phyloP scores from a whole-genome alignment of 352 stramenopile genomes.

The Phytophthora ohioensis region DNA sequence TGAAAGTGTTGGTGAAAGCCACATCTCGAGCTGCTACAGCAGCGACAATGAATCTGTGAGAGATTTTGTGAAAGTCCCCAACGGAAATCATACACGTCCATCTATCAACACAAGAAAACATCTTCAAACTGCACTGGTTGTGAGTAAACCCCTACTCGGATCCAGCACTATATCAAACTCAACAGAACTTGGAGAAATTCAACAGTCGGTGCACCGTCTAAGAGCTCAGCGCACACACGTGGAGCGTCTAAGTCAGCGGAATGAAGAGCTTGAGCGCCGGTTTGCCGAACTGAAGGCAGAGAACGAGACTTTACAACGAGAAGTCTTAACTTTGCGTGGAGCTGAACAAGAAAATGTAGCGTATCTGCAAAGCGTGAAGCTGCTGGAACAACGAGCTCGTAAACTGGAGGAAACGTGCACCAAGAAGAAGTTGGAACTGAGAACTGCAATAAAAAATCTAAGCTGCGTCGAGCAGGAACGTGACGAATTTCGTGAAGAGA shows the following conservation, averaged over 20 bases:
- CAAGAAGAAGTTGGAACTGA: slow-evolving; percentile 41
- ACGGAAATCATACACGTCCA: neutral
- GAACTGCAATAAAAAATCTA: slow-evolving; percentile 27
- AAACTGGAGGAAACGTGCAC: slow-evolving; percentile 50
- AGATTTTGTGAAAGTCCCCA: neutral
- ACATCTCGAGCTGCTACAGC: neutral
- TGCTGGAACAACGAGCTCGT: slow-evolving; percentile 59
- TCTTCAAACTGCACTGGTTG: neutral
- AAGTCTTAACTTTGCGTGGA: slow-evolving; percentile 48
- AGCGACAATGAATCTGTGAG: slow-evolving; percentile 13
- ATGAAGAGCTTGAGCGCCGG: slow-evolving; percentile 49
- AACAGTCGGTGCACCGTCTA: slow-evolving; percentile 62
- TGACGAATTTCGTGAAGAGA: slow-evolving; percentile 41
- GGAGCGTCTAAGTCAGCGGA: slow-evolving; percentile 54
- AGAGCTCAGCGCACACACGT: slow-evolving; percentile 63
- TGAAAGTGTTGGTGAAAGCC: neutral
- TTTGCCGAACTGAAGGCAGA: slow-evolving; percentile 46
- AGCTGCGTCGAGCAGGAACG: slow-evolving; percentile 43
- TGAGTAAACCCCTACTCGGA: slow-evolving; percentile 8
- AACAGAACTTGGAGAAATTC: slow-evolving; percentile 52
- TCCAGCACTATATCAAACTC: slow-evolving; percentile 25
- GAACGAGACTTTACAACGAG: slow-evolving; percentile 51
- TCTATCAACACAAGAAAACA: neutral
- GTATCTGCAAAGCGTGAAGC: slow-evolving; percentile 60
- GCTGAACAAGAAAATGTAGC: slow-evolving; percentile 66